Conservation (phyloP, 1,284 basidiomycete genomes). For the Trichosporon faecale region DNA sequence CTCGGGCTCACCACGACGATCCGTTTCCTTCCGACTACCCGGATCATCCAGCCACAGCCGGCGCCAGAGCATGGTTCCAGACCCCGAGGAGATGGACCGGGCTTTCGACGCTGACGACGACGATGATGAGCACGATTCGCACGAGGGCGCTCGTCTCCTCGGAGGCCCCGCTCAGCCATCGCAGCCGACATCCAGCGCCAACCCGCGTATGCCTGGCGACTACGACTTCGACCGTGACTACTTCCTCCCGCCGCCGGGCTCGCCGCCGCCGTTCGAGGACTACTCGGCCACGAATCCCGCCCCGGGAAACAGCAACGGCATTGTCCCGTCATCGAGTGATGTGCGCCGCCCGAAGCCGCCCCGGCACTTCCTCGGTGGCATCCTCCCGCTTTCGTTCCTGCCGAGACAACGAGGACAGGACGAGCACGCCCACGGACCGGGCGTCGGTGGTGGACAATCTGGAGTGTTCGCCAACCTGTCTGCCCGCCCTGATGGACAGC, state of each 20-base stretch:
- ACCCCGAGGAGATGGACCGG: constrained; percentile 51
- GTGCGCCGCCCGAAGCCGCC: constrained; percentile 53
- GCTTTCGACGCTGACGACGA: constrained; percentile 48
- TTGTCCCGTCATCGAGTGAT: constrained; percentile 58
- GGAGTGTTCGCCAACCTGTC: constrained; percentile 95
- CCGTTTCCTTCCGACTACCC: constrained; percentile 29
- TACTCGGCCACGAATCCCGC: constrained; percentile 63
- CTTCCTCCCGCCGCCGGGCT: constrained; percentile 65
- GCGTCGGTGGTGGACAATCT: constrained; percentile 70
- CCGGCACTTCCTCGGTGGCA: constrained; percentile 65
- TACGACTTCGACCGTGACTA: constrained; percentile 84
- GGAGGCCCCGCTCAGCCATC: background rate
- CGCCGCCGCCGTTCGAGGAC: constrained; percentile 66
- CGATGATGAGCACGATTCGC: constrained; percentile 35
- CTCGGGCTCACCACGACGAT: constrained; percentile 34
- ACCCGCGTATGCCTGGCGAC: constrained; percentile 49
- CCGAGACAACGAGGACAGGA: constrained; percentile 48
- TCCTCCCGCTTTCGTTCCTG: constrained; percentile 74
- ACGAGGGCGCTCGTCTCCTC: constrained; percentile 23
- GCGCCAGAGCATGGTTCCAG: constrained; percentile 32
- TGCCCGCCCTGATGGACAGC: constrained; percentile 72
- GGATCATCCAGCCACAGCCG: constrained; percentile 15
- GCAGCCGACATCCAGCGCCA: background rate
- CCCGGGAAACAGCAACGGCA: constrained; percentile 75
- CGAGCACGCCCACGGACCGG: constrained; percentile 22